phyloP scores from a whole-genome alignment of 2,329 filamentous ascomycete genomes.

The Xylaria sp. region DNA sequence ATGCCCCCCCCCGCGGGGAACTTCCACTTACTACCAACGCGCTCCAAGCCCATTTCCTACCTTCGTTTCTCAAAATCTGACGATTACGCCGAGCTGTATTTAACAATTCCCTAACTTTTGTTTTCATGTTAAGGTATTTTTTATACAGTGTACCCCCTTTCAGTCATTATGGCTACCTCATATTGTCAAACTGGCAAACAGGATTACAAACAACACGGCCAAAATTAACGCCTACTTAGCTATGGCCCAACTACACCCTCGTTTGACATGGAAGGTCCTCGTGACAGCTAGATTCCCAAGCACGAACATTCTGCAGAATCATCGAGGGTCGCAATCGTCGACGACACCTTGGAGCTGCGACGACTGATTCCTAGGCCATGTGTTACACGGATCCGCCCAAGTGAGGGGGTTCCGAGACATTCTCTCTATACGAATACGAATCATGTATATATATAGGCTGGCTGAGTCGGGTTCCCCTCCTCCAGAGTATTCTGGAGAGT shows the following conservation, averaged over 20 bases:
- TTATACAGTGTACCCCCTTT: not conserved
- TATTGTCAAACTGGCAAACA: slow-evolving; percentile 24
- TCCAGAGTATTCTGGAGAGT: too few relatives aligned
- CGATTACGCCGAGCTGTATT: not conserved
- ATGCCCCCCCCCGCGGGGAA: too few relatives aligned
- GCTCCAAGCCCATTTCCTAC: too few relatives aligned
- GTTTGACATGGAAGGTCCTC: slow-evolving; percentile 30
- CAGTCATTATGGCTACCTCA: slow-evolving; percentile 12
- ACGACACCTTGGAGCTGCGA: slow-evolving; percentile 33
- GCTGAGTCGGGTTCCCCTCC: too few relatives aligned
- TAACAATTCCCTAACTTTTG: not conserved
- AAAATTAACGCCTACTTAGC: slow-evolving; percentile 21
- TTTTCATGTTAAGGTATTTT: not conserved
- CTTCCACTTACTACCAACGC: too few relatives aligned
- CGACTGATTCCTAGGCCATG: slow-evolving; percentile 31
- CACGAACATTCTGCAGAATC: slow-evolving; percentile 19
- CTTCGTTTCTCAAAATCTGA: too few relatives aligned
- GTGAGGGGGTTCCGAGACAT: too few relatives aligned
- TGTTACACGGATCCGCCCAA: too few relatives aligned
- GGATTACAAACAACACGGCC: slow-evolving; percentile 23
- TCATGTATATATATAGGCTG: too few relatives aligned
- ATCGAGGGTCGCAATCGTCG: slow-evolving; percentile 30
- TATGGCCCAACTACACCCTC: slow-evolving; percentile 27
- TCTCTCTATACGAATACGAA: too few relatives aligned
- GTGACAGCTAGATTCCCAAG: slow-evolving; percentile 23